Percentiles rank a stretch among this genome's conserved stretches.
phyloP scores from a whole-genome alignment of 108 stramenopile species.

The Nitzschia sp. region DNA sequence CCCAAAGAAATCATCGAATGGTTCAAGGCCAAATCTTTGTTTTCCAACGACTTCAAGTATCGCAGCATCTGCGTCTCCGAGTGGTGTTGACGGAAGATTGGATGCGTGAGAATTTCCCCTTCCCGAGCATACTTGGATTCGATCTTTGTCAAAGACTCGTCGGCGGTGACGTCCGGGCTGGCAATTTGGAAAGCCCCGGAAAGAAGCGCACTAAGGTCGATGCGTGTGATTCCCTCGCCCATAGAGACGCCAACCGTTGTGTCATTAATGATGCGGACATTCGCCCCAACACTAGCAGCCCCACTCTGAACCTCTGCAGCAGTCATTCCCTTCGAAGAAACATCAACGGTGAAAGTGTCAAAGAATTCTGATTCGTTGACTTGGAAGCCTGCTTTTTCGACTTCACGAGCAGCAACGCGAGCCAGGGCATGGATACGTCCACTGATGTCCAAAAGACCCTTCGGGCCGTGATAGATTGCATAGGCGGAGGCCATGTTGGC shows the following conservation, averaged over 20 bases:
- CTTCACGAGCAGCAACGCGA: conserved; percentile 79
- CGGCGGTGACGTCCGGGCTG: conserved; percentile 69
- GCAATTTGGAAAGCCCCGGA: conserved; percentile 71
- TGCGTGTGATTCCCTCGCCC: conserved; percentile 93
- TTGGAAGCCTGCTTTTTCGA: conserved; percentile 73
- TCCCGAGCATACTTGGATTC: conserved; percentile 64
- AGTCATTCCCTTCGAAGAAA: conserved; percentile 73
- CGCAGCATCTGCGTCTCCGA: conserved; percentile 98
- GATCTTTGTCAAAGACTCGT: conserved; percentile 66
- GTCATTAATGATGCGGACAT: conserved; percentile 92
- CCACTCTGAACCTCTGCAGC: conserved; percentile 69
- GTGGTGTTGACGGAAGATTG: conserved; percentile 95
- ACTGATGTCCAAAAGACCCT: conserved; percentile 90
- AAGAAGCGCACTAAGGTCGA: conserved; percentile 73
- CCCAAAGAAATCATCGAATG: conserved; percentile 99
- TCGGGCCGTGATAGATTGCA: conserved; percentile 99
- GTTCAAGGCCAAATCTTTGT: conserved; percentile 96
- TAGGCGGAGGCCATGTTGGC: conserved; percentile 99
- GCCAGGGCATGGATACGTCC: conserved; percentile 86
- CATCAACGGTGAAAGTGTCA: conserved; percentile 92
- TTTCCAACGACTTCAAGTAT: conserved; percentile 95
- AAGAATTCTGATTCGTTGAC: conserved; percentile 80
- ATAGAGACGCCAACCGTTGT: conserved; percentile 88
- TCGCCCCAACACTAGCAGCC: conserved; percentile 83
- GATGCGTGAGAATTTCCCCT: conserved; percentile 89